Conservation (phyloP, 805 yeast species). For the Saccharomycopsis guyanensis region DNA sequence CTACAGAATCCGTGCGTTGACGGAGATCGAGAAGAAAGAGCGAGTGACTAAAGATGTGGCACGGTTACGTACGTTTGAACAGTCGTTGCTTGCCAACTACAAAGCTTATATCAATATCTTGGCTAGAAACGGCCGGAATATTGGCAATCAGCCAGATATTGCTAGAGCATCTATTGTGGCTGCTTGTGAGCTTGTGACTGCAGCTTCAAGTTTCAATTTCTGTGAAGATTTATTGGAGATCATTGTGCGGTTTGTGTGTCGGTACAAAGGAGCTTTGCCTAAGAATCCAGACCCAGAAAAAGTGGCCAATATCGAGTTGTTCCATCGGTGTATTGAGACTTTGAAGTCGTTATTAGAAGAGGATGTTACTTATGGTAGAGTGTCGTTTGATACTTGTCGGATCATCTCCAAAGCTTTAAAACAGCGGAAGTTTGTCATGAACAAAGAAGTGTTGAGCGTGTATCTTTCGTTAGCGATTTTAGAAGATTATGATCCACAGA, state of each 20-base stretch:
- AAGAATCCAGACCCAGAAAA: slow-evolving; percentile 2
- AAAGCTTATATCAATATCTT: slow-evolving; percentile 56
- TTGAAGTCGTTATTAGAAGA: slow-evolving; percentile 65
- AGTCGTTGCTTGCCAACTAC: slow-evolving; percentile 63
- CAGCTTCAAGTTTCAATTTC: slow-evolving; percentile 73
- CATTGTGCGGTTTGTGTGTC: slow-evolving; percentile 56
- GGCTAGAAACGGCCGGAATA: slow-evolving; percentile 33
- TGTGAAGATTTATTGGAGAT: slow-evolving; percentile 67
- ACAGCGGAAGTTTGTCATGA: slow-evolving; percentile 69
- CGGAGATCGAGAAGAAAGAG: slow-evolving; percentile 74
- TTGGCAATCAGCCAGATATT: slow-evolving; percentile 30
- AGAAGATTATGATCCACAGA: slow-evolving; percentile 62
- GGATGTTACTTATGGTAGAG: slow-evolving; percentile 70
- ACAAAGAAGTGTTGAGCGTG: slow-evolving; percentile 54
- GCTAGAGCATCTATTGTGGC: slow-evolving; percentile 65
- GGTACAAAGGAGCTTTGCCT: slow-evolving; percentile 31
- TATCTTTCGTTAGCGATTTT: slow-evolving; percentile 35
- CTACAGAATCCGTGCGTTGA: slow-evolving; percentile 73
- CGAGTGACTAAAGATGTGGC: slow-evolving; percentile 80
- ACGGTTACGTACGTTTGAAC: slow-evolving; percentile 72
- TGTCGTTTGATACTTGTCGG: slow-evolving; percentile 67
- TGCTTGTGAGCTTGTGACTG: slow-evolving; percentile 65
- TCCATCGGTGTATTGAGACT: slow-evolving; percentile 51
- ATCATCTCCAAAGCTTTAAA: slow-evolving; percentile 61
- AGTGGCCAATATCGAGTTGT: slow-evolving; percentile 27